Conservation (phyloP, 2,329 filamentous ascomycete genomes). For the Aspergillus bombycis region DNA sequence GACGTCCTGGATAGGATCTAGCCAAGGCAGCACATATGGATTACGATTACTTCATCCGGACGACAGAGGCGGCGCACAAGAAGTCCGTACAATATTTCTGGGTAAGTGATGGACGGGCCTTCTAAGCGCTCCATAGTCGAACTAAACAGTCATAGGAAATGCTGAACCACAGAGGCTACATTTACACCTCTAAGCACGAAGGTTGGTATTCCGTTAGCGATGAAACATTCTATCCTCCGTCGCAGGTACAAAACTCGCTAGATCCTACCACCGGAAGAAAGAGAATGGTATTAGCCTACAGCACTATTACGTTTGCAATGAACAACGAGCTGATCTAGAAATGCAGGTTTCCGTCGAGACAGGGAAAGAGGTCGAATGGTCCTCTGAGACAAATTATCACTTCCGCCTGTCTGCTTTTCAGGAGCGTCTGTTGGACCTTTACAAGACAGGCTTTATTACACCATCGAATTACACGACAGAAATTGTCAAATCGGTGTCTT, state of each 20-base stretch:
- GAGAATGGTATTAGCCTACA: slow-evolving; percentile 62
- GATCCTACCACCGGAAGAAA: slow-evolving; percentile 81
- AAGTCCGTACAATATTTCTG: slow-evolving; percentile 89
- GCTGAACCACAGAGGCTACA: slow-evolving; percentile 72
- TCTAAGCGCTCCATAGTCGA: neutral
- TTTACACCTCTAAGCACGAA: slow-evolving; percentile 84
- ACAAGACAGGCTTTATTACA: slow-evolving; percentile 77
- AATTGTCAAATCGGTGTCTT: slow-evolving; percentile 74
- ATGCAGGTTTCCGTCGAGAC: slow-evolving; percentile 73
- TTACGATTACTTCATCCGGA: slow-evolving; percentile 88
- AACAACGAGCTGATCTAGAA: neutral
- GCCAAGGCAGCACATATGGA: slow-evolving; percentile 70
- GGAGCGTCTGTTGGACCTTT: slow-evolving; percentile 78
- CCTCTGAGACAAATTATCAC: slow-evolving; percentile 90
- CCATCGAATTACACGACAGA: slow-evolving; percentile 75
- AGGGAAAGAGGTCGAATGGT: slow-evolving; percentile 92
- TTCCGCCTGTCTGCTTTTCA: slow-evolving; percentile 85
- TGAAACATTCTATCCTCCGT: slow-evolving; percentile 90
- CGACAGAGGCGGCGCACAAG: slow-evolving; percentile 80
- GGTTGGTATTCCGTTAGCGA: slow-evolving; percentile 98
- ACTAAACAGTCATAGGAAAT: slow-evolving; percentile 53
- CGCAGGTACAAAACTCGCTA: slow-evolving; percentile 71
- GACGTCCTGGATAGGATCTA: slow-evolving; percentile 56
- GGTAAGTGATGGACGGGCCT: slow-evolving; percentile 47
- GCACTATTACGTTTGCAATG: slow-evolving; percentile 15